Conservation (phyloP, 2,329 filamentous ascomycete species). For the Juglanconis oblonga region DNA sequence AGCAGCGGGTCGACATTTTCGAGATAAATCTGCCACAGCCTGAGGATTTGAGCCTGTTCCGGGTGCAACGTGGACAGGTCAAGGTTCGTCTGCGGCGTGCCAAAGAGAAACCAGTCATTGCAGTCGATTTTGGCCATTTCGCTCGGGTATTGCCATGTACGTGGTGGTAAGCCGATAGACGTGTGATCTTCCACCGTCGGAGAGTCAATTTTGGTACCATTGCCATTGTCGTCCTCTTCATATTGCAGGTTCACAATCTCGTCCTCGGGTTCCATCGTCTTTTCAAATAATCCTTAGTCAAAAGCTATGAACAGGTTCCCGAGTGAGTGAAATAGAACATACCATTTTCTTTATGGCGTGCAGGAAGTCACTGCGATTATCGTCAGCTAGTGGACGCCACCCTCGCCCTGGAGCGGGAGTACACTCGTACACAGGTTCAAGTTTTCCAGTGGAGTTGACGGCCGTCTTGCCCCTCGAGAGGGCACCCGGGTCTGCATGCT, state of each 20-base stretch:
- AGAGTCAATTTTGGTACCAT: not conserved
- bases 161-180: too few species aligned
- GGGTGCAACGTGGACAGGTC: constrained; percentile 51
- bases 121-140: constrained; percentile 19
- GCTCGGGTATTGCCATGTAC: not conserved
- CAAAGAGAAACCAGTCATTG: constrained; percentile 52
- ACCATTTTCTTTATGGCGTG: constrained; percentile 41
- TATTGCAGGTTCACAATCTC: constrained; percentile 24
- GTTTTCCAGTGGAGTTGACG: not conserved
- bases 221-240: not conserved
- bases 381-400: not conserved
- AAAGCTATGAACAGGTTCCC: too few species aligned
- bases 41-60: constrained; percentile 40
- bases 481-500: too few species aligned
- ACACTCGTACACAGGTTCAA: not conserved
- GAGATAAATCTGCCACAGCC: constrained; percentile 56
- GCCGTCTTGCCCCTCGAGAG: not conserved
- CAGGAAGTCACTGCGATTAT: constrained; percentile 40
- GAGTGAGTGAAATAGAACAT: constrained; percentile 15
- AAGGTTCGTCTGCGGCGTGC: constrained; percentile 35
- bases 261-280: not conserved
- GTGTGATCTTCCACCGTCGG: too few species aligned
- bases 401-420: not conserved
- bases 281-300: not conserved
- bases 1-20: constrained; percentile 57